These are phyloP conservation scores for Tulasnella calospora DNA, from an alignment of 768 basidiomycete genomes.

Conservation along the genomic window DNA sequence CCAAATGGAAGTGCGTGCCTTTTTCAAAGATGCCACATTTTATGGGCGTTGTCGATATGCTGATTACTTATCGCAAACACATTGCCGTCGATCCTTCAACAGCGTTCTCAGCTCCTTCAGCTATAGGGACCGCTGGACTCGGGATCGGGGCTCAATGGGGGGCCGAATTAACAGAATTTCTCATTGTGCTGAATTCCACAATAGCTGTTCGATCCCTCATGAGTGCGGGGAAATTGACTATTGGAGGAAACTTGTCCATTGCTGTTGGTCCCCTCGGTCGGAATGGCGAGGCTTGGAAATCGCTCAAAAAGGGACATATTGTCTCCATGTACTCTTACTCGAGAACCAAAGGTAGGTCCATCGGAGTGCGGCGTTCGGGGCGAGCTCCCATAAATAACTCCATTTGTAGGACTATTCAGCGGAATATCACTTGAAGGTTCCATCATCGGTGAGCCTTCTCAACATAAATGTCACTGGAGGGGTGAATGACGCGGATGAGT, in stretches of 20 bases:
- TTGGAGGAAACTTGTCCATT: conserved; percentile 86
- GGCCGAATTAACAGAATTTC: conserved; percentile 80
- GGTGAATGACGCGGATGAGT: neutral
- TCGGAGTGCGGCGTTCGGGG: conserved; percentile 40
- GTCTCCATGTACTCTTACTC: conserved; percentile 95
- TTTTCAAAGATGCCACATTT: neutral
- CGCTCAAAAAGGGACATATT: conserved; percentile 62
- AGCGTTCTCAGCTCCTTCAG: conserved; percentile 94
- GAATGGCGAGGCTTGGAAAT: conserved; percentile 66
- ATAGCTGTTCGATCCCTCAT: conserved; percentile 77
- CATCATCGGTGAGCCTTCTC: conserved; percentile 19
- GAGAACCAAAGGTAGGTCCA: conserved; percentile 85
- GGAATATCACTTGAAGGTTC: conserved; percentile 61
- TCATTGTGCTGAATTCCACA: conserved; percentile 79
- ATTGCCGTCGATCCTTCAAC: conserved; percentile 12
- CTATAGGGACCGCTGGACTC: conserved; percentile 87
- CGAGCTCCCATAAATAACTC: neutral
- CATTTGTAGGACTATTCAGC: conserved; percentile 14
- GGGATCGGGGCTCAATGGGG: conserved; percentile 70
- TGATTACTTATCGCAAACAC: neutral
- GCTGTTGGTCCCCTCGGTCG: conserved; percentile 34
- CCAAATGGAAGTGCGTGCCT: conserved; percentile 67
- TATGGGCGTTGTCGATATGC: neutral
- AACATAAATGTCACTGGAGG: neutral
- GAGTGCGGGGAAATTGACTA: conserved; percentile 83